A percentile compares a stretch with the other conserved stretches of the same genome.
Conservation (phyloP, 192 early-diverging fungal genomes). For the Geranomyces michiganensis region DNA sequence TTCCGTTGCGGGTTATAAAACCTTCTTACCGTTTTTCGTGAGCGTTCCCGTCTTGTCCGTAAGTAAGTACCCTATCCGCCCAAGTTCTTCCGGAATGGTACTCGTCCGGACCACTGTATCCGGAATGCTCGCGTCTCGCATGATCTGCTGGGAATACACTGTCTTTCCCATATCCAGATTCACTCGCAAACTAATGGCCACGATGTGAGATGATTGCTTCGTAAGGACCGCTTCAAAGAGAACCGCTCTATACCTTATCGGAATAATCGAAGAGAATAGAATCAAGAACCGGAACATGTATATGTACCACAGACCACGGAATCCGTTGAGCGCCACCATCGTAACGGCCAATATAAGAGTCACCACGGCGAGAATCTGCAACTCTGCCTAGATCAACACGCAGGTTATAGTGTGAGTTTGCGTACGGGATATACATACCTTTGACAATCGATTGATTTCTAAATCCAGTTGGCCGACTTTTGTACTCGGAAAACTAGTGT, state of each 20-base stretch:
- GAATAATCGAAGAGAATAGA: slow-evolving; percentile 93
- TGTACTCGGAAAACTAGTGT: slow-evolving; percentile 87
- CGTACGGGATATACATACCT: slow-evolving; percentile 49
- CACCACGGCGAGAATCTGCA: slow-evolving; percentile 81
- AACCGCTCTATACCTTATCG: slow-evolving; percentile 65
- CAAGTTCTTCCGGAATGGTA: slow-evolving; percentile 94
- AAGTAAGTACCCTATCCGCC: slow-evolving; percentile 88
- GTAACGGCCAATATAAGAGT: slow-evolving; percentile 79
- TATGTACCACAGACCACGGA: slow-evolving; percentile 88
- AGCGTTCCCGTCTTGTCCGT: slow-evolving; percentile 97
- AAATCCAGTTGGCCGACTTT: slow-evolving; percentile 89
- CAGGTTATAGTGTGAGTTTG: not conserved
- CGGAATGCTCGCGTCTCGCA: slow-evolving; percentile 80
- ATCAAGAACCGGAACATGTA: slow-evolving; percentile 93
- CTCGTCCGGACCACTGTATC: slow-evolving; percentile 90
- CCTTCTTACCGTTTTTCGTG: slow-evolving; percentile 78
- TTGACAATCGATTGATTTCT: slow-evolving; percentile 90
- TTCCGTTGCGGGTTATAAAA: not conserved
- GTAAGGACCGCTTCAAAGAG: not conserved
- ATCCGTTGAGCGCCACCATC: slow-evolving; percentile 88
- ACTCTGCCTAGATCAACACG: not conserved
- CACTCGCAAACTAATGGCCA: slow-evolving; percentile 70
- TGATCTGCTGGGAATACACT: slow-evolving; percentile 87
- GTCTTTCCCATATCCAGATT: slow-evolving; percentile 98
- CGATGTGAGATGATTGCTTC: slow-evolving; percentile 1